Conservation (phyloP, 305 asterid genomes). For the Rubia tinctorum region DNA sequence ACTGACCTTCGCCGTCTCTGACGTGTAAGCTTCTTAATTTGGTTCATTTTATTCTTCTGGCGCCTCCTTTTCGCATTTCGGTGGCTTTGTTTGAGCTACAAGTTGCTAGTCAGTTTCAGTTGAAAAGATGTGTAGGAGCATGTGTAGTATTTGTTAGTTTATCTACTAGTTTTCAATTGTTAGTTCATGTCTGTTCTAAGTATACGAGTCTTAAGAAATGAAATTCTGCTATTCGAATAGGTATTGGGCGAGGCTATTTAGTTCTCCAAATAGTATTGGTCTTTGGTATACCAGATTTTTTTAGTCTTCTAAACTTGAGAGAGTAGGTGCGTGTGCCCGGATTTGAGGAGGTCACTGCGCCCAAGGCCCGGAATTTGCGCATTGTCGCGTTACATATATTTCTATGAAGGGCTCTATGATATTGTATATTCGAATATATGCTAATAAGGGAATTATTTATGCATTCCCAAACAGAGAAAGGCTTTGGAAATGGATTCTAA, state of each 20-base stretch:
- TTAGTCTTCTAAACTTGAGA: neutral
- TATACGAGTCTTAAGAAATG: neutral
- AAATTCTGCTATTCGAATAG: neutral
- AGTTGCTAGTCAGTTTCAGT: neutral
- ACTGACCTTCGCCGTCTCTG: slow-evolving; percentile 82
- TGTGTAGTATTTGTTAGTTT: neutral
- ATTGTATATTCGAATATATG: neutral
- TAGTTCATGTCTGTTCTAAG: neutral
- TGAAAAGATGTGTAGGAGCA: neutral
- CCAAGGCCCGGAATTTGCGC: neutral
- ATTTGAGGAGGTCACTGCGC: neutral
- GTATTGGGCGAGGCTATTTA: neutral
- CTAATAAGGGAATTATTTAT: neutral
- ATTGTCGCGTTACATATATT: neutral
- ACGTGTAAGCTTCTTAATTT: slow-evolving; percentile 52
- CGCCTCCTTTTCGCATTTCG: neutral
- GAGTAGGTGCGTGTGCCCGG: neutral
- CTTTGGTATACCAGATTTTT: neutral
- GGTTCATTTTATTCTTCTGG: too few relatives aligned
- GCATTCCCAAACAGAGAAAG: neutral
- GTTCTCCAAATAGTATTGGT: neutral
- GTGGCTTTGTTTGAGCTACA: neutral
- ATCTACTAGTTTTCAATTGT: neutral
- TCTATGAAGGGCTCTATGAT: neutral
- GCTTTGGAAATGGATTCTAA: neutral